Conservation (phyloP, 768 basidiomycete species). For the Leccinum aurantiacum region DNA sequence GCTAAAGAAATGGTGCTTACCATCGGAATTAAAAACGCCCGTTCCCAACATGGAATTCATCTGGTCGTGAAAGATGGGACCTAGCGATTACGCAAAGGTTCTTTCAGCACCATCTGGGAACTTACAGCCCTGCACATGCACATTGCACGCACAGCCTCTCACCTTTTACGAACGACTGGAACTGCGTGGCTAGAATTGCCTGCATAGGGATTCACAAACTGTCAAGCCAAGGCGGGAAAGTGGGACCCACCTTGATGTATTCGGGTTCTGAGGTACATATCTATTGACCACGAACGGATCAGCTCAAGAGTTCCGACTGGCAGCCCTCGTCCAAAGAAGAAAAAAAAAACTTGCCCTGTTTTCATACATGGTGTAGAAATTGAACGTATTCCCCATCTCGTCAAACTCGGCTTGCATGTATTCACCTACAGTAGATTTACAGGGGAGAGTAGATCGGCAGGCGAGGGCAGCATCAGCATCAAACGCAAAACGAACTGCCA, state of each 20-base stretch:
- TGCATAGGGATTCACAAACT: slow-evolving; percentile 9
- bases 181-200: slow-evolving; percentile 40
- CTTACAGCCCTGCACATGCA: not conserved
- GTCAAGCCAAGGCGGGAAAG: not conserved
- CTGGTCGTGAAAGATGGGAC: slow-evolving; percentile 25
- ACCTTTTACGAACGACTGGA: slow-evolving; percentile 39
- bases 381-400: slow-evolving; percentile 25
- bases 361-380: slow-evolving; percentile 27
- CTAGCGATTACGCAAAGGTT: slow-evolving; percentile 7
- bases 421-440: not conserved
- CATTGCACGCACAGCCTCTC: not conserved
- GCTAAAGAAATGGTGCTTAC: slow-evolving; percentile 10
- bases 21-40: slow-evolving; percentile 45
- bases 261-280: slow-evolving; percentile 41
- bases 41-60: slow-evolving; percentile 34
- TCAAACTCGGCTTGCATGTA: not conserved
- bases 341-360: slow-evolving; percentile 16
- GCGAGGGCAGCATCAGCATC: not conserved
- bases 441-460: not conserved
- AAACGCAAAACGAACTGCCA: not conserved
- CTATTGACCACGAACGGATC: slow-evolving; percentile 18
- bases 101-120: slow-evolving; percentile 1
- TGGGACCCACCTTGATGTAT: slow-evolving; percentile 36
- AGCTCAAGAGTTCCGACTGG: not conserved
- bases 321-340: not conserved